Percentiles rank a stretch among this genome's conserved stretches.
These are phyloP conservation scores for Micractinium conductrix DNA, from an alignment of 139 green algal species.

Conservation along the genomic window DNA sequence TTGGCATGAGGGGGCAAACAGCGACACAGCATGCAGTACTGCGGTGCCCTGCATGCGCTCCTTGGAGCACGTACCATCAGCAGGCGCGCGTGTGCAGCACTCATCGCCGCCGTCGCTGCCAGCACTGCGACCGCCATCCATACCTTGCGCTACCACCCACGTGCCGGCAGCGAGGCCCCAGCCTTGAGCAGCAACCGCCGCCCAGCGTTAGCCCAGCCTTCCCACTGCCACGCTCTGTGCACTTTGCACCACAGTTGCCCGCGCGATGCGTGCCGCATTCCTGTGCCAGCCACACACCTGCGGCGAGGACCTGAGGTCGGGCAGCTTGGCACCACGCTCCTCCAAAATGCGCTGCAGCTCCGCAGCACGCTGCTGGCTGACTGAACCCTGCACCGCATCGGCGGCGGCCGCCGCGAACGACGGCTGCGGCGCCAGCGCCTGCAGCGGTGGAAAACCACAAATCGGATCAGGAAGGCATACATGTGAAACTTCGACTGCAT, in stretches of 20 bases:
- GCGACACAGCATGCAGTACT: too few relatives aligned
- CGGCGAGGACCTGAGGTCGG: constrained; percentile 37
- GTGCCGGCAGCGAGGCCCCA: too few relatives aligned
- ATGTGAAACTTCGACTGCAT: neutral
- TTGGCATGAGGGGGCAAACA: too few relatives aligned
- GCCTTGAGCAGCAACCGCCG: too few relatives aligned
- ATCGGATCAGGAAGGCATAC: neutral
- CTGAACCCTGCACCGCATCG: neutral
- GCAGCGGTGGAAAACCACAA: neutral
- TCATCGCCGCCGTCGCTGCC: too few relatives aligned
- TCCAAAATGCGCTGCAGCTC: constrained; percentile 45
- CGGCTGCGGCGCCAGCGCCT: constrained; percentile 26
- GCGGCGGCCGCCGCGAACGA: constrained; percentile 9
- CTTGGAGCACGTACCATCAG: too few relatives aligned
- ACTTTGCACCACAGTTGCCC: too few relatives aligned
- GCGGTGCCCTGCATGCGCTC: too few relatives aligned
- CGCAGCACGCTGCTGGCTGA: constrained; percentile 4
- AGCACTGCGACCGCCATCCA: too few relatives aligned
- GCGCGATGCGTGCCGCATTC: too few relatives aligned
- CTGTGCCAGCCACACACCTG: neutral
- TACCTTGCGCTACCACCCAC: too few relatives aligned
- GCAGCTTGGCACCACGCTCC: constrained; percentile 35
- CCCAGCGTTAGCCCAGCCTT: neutral
- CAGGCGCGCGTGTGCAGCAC: too few relatives aligned
- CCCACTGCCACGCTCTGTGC: neutral